These are phyloP conservation scores for Panicum hallii DNA, from an alignment of 202 grass and related monocot genomes.

Conservation along the genomic window DNA sequence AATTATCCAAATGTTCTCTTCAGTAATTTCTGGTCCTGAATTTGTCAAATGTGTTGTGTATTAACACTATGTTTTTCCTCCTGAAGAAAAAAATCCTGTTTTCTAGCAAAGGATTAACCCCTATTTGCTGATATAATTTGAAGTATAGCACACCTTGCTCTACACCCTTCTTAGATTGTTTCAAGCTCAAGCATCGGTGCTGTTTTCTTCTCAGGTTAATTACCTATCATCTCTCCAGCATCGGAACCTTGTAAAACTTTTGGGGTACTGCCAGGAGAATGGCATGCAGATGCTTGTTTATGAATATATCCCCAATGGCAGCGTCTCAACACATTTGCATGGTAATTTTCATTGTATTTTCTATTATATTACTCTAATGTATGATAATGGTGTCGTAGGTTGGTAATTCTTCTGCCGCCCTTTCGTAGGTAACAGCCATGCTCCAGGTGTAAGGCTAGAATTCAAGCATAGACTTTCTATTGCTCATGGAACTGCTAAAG, in stretches of 20 bases:
- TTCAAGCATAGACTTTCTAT: conserved; percentile 95
- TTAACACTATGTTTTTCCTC: not conserved
- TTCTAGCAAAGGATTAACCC: conserved; percentile 4
- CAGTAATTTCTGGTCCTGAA: conserved; percentile 13
- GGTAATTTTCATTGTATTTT: conserved; percentile 56
- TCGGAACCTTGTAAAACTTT: conserved; percentile 83
- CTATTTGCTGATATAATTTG: conserved; percentile 11
- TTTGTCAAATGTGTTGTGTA: not conserved
- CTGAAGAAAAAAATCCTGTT: not conserved
- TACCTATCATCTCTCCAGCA: conserved; percentile 73
- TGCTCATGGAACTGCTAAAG: conserved; percentile 94
- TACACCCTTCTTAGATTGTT: conserved; percentile 1
- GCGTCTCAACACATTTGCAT: conserved; percentile 82
- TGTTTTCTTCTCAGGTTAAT: conserved; percentile 62
- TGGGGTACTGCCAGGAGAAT: conserved; percentile 92
- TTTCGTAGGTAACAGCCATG: conserved; percentile 53
- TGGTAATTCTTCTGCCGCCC: conserved; percentile 27
- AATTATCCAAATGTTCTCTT: conserved; percentile 35
- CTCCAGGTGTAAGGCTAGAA: conserved; percentile 67
- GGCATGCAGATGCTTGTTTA: conserved; percentile 93
- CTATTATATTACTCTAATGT: conserved; percentile 22
- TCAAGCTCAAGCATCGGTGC: conserved; percentile 19
- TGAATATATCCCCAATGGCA: conserved; percentile 92
- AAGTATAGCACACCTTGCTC: not conserved
- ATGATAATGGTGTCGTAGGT: not conserved